Base-by-base conservation (phyloP, 192 early-diverging fungal genomes). In the Backusella morwellensis region DNA sequence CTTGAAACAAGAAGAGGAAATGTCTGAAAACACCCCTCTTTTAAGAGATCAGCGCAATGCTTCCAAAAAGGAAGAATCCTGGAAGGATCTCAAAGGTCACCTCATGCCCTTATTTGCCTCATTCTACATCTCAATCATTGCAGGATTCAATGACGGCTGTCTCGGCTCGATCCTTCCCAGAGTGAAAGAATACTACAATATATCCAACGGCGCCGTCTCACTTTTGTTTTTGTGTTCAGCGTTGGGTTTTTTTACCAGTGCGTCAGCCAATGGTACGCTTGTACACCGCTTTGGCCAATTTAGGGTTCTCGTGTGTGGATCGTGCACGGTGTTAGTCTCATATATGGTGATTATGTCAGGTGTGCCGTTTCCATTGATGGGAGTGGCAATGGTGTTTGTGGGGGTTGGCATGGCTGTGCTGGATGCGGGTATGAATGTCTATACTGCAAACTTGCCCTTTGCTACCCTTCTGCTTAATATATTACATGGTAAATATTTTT, bases 391-490 rank as follows among this genome's bases (percentile, higher is more conserved):
- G 73, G 6, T 70, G 4, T 76, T 80, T 23, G 69, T 75, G 11
- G 82, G 82, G 14, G 70, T 41, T 1, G 76, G 79, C 12, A 26
- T 76, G 6, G 79, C 73, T 14, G 56, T 84, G 36, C n/a, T 80
- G 41, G 82, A 84, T 70, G 82, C 79, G 21, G 79, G 54, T 42
- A 69, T 77, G 29, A 84, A 84, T 35, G 79, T 84, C 1, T 77
- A 69, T 35, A 42, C 59, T 1, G 77, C 82, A 38, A 75, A 59
- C 19, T 19, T 80, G 23, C 82, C 82, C 1, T 70, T 80, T 40
- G 79, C 76, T 34, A 84, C 82, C 2, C 41, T 76, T 5, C 34
- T 75, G 23, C 54, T 84, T 6, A 84, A 84, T 54, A 75, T 80
- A 9, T 41, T 80, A 6, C 82, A 84, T 68, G 82, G 82, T 84